Percentiles rank a stretch among this genome's conserved stretches.
Conservation (phyloP, 2,329 filamentous ascomycete genomes). For the Verticillium klebahnii region DNA sequence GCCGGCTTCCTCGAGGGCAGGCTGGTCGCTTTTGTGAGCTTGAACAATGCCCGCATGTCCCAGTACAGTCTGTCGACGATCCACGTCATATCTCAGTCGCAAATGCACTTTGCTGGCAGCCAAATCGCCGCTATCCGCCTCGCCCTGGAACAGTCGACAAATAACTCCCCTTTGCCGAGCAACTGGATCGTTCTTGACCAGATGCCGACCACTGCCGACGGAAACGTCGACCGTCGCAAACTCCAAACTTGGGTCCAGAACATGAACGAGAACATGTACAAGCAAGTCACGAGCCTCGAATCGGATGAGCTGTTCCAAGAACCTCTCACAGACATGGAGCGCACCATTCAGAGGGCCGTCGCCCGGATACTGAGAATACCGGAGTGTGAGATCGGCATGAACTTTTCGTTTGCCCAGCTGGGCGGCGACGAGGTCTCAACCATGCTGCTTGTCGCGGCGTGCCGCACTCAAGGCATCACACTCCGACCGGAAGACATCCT, state of each 20-base stretch:
- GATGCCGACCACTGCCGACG: slow-evolving; percentile 37
- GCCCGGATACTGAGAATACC: slow-evolving; percentile 32
- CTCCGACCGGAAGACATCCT: slow-evolving; percentile 31
- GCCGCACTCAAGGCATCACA: slow-evolving; percentile 31
- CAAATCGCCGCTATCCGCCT: slow-evolving; percentile 34
- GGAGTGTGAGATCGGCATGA: slow-evolving; percentile 34
- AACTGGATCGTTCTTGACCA: slow-evolving; percentile 43
- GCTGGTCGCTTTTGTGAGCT: slow-evolving; percentile 40
- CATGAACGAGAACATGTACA: slow-evolving; percentile 39
- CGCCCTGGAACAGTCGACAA: slow-evolving; percentile 21
- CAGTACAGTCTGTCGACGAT: slow-evolving; percentile 21
- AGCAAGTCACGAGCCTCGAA: slow-evolving; percentile 39
- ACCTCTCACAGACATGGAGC: slow-evolving; percentile 32
- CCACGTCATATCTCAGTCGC: slow-evolving; percentile 28
- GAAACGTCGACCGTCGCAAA: slow-evolving; percentile 35
- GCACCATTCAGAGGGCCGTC: slow-evolving; percentile 31
- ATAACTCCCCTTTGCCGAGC: slow-evolving; percentile 30
- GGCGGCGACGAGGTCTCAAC: slow-evolving; percentile 35
- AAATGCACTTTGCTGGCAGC: slow-evolving; percentile 34
- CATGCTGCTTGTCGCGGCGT: slow-evolving; percentile 31
- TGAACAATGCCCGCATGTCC: slow-evolving; percentile 24
- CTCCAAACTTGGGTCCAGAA: slow-evolving; percentile 52
- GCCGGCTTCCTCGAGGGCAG: slow-evolving; percentile 47
- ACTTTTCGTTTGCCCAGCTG: slow-evolving; percentile 33
- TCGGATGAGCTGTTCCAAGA: slow-evolving; percentile 27